Conservation (phyloP, 2,329 filamentous ascomycete genomes). For the Fusarium tupiense region DNA sequence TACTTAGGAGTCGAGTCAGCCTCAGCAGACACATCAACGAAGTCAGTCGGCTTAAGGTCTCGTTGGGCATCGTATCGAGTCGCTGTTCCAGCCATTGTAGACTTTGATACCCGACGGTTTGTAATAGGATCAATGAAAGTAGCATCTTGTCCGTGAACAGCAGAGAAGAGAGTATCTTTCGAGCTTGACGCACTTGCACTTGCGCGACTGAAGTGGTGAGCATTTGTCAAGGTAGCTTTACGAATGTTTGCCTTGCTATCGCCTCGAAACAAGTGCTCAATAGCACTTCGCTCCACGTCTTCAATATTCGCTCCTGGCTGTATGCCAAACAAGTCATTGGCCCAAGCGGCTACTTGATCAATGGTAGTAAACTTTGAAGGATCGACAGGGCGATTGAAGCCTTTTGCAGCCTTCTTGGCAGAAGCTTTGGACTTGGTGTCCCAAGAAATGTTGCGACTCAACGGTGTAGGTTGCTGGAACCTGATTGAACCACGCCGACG, state of each 20-base stretch:
- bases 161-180: slow-evolving; percentile 35
- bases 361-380: slow-evolving; percentile 49
- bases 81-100: slow-evolving; percentile 28
- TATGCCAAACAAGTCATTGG: slow-evolving; percentile 50
- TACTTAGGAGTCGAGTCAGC: slow-evolving; percentile 43
- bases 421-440: slow-evolving; percentile 53
- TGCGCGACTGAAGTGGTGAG: slow-evolving; percentile 46
- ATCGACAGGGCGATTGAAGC: slow-evolving; percentile 50
- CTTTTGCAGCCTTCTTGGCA: slow-evolving; percentile 55
- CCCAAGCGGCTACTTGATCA: slow-evolving; percentile 49
- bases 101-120: slow-evolving; percentile 59
- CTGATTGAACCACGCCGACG: slow-evolving; percentile 55
- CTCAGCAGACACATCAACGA: slow-evolving; percentile 29
- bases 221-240: slow-evolving; percentile 47
- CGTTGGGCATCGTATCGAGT: slow-evolving; percentile 47
- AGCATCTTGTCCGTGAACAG: slow-evolving; percentile 27
- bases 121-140: slow-evolving; percentile 66
- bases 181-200: slow-evolving; percentile 32
- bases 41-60: slow-evolving; percentile 49
- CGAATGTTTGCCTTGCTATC: slow-evolving; percentile 44
- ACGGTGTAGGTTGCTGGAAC: slow-evolving; percentile 57
- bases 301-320: slow-evolving; percentile 55
- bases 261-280: slow-evolving; percentile 55
- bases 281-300: slow-evolving; percentile 56
- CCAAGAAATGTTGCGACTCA: slow-evolving; percentile 58